These are phyloP conservation scores for Globisporangium perplexum DNA, from an alignment of 352 stramenopile species.

Conservation along the genomic window DNA sequence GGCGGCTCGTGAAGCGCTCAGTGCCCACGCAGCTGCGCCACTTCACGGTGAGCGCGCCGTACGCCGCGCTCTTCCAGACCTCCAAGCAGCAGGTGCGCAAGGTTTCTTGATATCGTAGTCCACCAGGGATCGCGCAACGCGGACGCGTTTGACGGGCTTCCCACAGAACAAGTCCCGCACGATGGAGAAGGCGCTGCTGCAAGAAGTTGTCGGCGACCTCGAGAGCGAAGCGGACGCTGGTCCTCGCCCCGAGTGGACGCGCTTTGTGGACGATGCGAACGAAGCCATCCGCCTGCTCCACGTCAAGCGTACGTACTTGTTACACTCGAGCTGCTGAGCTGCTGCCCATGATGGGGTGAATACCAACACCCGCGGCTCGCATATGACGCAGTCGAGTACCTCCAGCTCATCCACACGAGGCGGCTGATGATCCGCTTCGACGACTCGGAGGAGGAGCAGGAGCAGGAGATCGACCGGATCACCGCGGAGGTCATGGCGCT, in stretches of 20 bases:
- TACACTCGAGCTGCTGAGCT: too few relatives aligned
- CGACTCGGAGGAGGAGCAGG: constrained; percentile 52
- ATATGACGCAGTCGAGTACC: constrained; percentile 54
- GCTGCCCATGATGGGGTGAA: too few relatives aligned
- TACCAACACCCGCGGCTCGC: background rate
- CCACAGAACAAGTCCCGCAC: constrained; percentile 28
- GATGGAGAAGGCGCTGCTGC: constrained; percentile 61
- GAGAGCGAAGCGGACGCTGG: constrained; percentile 19
- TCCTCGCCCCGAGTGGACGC: constrained; percentile 53
- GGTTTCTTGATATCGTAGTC: too few relatives aligned
- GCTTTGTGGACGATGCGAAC: constrained; percentile 56
- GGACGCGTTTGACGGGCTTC: constrained; percentile 16
- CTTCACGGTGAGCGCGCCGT: constrained; percentile 29
- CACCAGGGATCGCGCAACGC: too few relatives aligned
- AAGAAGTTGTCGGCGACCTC: constrained; percentile 35
- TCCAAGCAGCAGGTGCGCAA: constrained; percentile 37
- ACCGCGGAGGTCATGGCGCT: constrained; percentile 58
- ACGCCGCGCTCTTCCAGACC: constrained; percentile 43
- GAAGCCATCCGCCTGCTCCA: constrained; percentile 59
- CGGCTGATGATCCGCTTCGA: constrained; percentile 83
- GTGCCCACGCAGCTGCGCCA: constrained; percentile 52
- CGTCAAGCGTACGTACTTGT: constrained; percentile 46
- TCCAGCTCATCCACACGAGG: constrained; percentile 70
- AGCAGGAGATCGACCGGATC: constrained; percentile 63
- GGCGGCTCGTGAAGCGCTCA: constrained; percentile 46